Conservation (phyloP, 2,329 filamentous ascomycete species). For the Trichoderma sp. region DNA sequence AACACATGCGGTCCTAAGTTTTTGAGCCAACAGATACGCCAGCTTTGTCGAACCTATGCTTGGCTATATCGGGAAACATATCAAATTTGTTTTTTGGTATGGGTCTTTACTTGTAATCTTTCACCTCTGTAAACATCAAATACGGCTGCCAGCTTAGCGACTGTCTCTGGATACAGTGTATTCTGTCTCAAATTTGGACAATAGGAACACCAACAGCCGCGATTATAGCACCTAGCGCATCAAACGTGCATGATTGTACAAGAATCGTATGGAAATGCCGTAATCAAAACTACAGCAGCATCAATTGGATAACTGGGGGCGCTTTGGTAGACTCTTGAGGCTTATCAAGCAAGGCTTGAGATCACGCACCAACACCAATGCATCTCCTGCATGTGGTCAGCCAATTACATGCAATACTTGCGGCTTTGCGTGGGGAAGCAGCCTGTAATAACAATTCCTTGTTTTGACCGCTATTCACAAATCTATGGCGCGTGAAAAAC, state of each 20-base stretch:
- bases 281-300: too few species aligned
- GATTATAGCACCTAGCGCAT: too few species aligned
- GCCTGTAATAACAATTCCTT: background rate
- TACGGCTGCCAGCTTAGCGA: background rate
- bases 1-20: background rate
- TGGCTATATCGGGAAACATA: background rate
- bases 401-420: background rate
- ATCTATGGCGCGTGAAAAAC: background rate
- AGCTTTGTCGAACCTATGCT: background rate
- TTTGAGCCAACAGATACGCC: background rate
- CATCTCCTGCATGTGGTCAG: background rate
- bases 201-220: too few species aligned
- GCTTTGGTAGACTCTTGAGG: background rate
- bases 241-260: too few species aligned
- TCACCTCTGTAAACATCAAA: background rate
- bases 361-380: background rate
- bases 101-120: background rate
- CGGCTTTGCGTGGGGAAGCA: background rate
- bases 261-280: fast-evolving
- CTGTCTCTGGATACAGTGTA: too few species aligned
- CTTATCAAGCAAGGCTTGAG: background rate
- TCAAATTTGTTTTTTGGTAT: background rate
- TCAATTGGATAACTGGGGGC: too few species aligned
- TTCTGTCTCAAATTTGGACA: too few species aligned
- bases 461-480: background rate